Conservation (phyloP, 768 basidiomycete species). For the Lactarius akahatsu region DNA sequence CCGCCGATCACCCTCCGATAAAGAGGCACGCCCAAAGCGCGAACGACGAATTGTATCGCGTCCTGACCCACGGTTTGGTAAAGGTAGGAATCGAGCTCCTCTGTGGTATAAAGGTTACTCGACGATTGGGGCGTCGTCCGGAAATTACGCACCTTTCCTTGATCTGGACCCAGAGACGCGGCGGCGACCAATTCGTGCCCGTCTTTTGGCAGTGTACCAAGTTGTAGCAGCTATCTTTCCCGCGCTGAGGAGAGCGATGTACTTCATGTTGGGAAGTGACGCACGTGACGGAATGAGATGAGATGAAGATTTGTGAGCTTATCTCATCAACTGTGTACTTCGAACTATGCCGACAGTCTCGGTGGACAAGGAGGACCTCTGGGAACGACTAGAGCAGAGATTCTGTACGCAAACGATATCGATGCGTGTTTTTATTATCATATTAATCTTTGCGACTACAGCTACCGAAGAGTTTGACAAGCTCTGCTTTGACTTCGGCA, state of each 20-base stretch:
- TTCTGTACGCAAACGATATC: slow-evolving; percentile 57
- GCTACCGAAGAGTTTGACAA: slow-evolving; percentile 94
- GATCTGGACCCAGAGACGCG: slow-evolving; percentile 80
- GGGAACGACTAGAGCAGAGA: slow-evolving; percentile 75
- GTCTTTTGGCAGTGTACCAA: slow-evolving; percentile 80
- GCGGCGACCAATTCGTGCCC: slow-evolving; percentile 86
- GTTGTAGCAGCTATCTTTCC: slow-evolving; percentile 97
- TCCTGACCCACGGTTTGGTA: slow-evolving; percentile 99
- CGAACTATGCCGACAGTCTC: slow-evolving; percentile 86
- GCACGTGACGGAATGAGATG: background rate
- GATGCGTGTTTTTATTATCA: background rate
- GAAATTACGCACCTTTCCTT: slow-evolving; percentile 70
- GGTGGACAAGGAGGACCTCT: slow-evolving; percentile 94
- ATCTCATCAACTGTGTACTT: slow-evolving; percentile 4
- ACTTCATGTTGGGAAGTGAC: slow-evolving; percentile 68
- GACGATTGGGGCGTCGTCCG: slow-evolving; percentile 25
- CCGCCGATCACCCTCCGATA: slow-evolving; percentile 82
- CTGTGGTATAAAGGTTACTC: slow-evolving; percentile 44
- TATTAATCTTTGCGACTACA: slow-evolving; percentile 38
- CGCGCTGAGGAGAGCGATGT: slow-evolving; percentile 91
- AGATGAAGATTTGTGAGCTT: background rate
- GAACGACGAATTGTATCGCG: slow-evolving; percentile 82
- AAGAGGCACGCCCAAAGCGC: slow-evolving; percentile 82
- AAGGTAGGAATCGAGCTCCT: slow-evolving; percentile 97
- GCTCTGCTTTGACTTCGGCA: slow-evolving; percentile 94